Percentiles rank a stretch among this genome's conserved stretches.
phyloP scores from a whole-genome alignment of 2,329 filamentous ascomycete species.

The Plenodomus tracheiphilus region DNA sequence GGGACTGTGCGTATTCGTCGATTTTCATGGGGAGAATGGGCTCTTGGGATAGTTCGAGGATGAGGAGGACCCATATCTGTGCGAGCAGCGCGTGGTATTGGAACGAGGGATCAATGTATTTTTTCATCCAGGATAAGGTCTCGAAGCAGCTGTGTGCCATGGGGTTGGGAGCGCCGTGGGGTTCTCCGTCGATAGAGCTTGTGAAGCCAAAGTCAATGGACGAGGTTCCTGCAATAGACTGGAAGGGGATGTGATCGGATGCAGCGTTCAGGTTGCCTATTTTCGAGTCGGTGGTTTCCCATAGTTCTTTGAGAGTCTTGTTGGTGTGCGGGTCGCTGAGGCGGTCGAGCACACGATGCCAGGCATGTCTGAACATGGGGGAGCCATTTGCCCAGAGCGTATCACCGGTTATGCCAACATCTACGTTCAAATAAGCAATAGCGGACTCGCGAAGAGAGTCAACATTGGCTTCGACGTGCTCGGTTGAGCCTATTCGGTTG shows the following conservation, averaged over 20 bases:
- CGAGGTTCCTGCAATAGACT: slow-evolving; percentile 85
- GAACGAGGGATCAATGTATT: slow-evolving; percentile 80
- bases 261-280: slow-evolving; percentile 72
- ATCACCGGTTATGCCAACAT: slow-evolving; percentile 74
- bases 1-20: slow-evolving; percentile 67
- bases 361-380: slow-evolving; percentile 73
- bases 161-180: slow-evolving; percentile 51
- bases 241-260: slow-evolving; percentile 88
- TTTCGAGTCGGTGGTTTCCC: slow-evolving; percentile 64
- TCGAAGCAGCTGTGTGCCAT: slow-evolving; percentile 88
- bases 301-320: slow-evolving; percentile 72
- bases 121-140: slow-evolving; percentile 82
- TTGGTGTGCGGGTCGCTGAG: slow-evolving; percentile 73
- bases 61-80: slow-evolving; percentile 78
- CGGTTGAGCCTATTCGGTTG: slow-evolving; percentile 90
- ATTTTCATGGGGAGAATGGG: slow-evolving; percentile 84
- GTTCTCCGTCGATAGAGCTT: slow-evolving; percentile 45
- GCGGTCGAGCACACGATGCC: slow-evolving; percentile 73
- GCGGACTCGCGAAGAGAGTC: slow-evolving; percentile 72
- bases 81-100: slow-evolving; percentile 77
- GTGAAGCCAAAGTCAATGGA: slow-evolving; percentile 83
- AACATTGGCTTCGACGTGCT: slow-evolving; percentile 86
- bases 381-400: slow-evolving; percentile 79
- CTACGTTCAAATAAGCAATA: slow-evolving; percentile 89
- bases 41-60: slow-evolving; percentile 81